Conservation (phyloP, 2,329 filamentous ascomycete species). For the Colletotrichum agaves region DNA sequence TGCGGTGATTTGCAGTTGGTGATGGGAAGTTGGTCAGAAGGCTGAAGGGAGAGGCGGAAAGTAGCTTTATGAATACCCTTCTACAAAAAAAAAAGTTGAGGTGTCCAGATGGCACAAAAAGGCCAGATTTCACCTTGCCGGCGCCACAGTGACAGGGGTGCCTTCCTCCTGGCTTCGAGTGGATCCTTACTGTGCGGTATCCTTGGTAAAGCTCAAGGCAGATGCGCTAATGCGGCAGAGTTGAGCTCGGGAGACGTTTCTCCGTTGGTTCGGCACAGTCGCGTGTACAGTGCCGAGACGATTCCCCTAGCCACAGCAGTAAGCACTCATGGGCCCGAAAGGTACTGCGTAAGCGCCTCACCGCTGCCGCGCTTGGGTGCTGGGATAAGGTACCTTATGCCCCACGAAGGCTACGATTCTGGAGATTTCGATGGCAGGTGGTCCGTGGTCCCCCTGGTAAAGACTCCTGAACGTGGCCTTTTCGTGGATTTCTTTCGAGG, state of each 20-base stretch:
- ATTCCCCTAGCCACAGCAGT: constrained; percentile 25
- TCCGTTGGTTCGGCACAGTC: constrained; percentile 27
- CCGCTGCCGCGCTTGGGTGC: constrained; percentile 27
- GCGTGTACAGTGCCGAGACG: constrained; percentile 7
- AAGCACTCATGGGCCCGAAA: too few relatives aligned
- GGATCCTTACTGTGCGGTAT: constrained; percentile 39
- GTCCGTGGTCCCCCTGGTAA: neutral
- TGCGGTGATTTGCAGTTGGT: constrained; percentile 35
- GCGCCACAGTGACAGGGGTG: constrained; percentile 46
- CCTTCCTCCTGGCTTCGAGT: constrained; percentile 3
- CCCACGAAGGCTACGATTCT: constrained; percentile 36
- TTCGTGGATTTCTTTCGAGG: neutral
- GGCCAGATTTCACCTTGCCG: constrained; percentile 59
- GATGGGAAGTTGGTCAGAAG: constrained; percentile 28
- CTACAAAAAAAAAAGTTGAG: constrained; percentile 50
- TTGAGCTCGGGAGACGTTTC: constrained; percentile 16
- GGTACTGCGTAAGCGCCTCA: constrained; percentile 23
- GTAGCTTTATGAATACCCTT: constrained; percentile 50
- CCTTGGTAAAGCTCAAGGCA: constrained; percentile 3
- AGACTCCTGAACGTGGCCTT: constrained; percentile 27
- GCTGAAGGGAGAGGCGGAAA: constrained; percentile 40
- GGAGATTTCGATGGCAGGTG: constrained; percentile 34
- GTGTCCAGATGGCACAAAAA: constrained; percentile 58
- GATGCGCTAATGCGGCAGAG: constrained; percentile 4
- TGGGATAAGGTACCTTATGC: constrained; percentile 6